phyloP scores from a whole-genome alignment of 352 stramenopile species.

The Globisporangium parvum region DNA sequence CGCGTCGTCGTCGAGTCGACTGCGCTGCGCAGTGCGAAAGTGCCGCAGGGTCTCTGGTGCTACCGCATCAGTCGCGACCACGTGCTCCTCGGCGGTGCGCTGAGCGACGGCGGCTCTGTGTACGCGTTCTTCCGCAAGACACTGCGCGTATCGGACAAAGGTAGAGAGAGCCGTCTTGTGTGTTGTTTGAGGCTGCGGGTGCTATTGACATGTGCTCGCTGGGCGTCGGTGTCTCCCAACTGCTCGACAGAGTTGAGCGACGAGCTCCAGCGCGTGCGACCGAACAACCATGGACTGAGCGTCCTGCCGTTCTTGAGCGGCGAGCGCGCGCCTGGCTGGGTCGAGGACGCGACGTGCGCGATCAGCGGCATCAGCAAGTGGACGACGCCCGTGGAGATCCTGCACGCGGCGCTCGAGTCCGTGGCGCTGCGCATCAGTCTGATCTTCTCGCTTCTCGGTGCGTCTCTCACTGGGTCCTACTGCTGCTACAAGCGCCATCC shows the following conservation, averaged over 20 bases:
- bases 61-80: constrained; percentile 87
- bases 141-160: constrained; percentile 46
- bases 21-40: constrained; percentile 45
- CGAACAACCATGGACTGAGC: constrained; percentile 66
- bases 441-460: constrained; percentile 80
- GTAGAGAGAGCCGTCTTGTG: constrained; percentile 8
- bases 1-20: constrained; percentile 75
- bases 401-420: constrained; percentile 88
- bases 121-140: constrained; percentile 88
- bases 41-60: constrained; percentile 91
- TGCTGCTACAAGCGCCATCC: neutral
- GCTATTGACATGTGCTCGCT: neutral
- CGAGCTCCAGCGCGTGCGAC: constrained; percentile 27
- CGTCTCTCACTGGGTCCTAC: constrained; percentile 3
- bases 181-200: too few relatives aligned
- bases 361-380: constrained; percentile 90
- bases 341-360: constrained; percentile 83
- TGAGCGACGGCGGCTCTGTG: constrained; percentile 96
- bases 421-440: constrained; percentile 87
- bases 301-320: constrained; percentile 91
- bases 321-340: constrained; percentile 91
- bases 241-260: constrained; percentile 23
- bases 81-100: constrained; percentile 89
- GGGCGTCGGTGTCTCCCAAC: neutral
- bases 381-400: constrained; percentile 83